Conservation (phyloP, 768 basidiomycete species). For the Sporobolomyces roseus region DNA sequence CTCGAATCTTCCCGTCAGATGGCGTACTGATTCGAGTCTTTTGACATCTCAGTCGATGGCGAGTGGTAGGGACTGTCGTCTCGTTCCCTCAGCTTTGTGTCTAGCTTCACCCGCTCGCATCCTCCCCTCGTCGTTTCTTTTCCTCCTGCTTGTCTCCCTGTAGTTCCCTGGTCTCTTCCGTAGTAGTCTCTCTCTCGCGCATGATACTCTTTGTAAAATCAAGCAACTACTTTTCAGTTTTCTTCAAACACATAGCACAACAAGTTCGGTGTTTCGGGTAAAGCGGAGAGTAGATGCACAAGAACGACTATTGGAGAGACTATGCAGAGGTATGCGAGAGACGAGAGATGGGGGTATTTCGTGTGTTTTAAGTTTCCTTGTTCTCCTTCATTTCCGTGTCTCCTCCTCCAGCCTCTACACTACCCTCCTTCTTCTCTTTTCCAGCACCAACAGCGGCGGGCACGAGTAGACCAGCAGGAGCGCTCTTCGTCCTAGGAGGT, state of each 20-base stretch:
- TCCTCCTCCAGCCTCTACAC: neutral
- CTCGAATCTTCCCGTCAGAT: too few species aligned
- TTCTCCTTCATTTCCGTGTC: neutral
- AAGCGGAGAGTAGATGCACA: too few species aligned
- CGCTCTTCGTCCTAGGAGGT: slow-evolving; percentile 9
- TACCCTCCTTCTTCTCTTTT: neutral
- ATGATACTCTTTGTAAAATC: too few species aligned
- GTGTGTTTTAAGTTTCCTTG: too few species aligned
- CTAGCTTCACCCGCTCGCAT: neutral
- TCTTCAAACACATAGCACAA: too few species aligned
- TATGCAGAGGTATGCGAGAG: too few species aligned
- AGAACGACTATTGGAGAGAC: too few species aligned
- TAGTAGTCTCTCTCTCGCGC: too few species aligned
- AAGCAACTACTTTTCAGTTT: too few species aligned
- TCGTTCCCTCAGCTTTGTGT: neutral
- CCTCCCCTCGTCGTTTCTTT: neutral
- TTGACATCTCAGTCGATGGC: slow-evolving; percentile 20
- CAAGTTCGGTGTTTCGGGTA: too few species aligned
- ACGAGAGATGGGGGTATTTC: too few species aligned
- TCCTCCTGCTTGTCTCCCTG: neutral
- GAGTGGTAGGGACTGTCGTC: slow-evolving; percentile 18
- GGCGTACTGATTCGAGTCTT: neutral
- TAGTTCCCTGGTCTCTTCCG: neutral
- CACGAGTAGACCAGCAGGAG: neutral
- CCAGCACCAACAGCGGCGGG: neutral